These are phyloP conservation scores for Fennellomyces sp. DNA, from an alignment of 371 early-diverging fungal species.

Conservation along the genomic window DNA sequence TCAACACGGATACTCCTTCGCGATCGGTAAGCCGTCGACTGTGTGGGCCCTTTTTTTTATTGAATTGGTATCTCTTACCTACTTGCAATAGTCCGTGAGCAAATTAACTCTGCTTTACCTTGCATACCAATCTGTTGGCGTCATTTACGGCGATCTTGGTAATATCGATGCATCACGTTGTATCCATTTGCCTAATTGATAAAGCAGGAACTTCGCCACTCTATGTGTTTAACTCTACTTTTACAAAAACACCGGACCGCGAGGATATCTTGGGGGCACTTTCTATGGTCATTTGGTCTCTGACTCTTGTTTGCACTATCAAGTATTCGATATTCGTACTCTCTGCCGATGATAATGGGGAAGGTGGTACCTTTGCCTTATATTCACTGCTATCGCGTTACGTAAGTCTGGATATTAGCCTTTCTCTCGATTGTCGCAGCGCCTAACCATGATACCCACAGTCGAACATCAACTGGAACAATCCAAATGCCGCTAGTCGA, in stretches of 20 bases:
- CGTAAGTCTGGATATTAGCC: conserved; percentile 11
- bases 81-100: conserved; percentile 14
- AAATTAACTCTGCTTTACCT: conserved; percentile 15
- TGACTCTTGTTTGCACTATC: conserved; percentile 49
- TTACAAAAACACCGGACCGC: conserved; percentile 20
- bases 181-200: too few relatives aligned
- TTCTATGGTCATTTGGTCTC: conserved; percentile 58
- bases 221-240: conserved; percentile 51
- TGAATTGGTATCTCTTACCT: background rate
- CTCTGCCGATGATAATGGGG: conserved; percentile 64
- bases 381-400: conserved; percentile 48
- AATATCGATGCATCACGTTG: background rate
- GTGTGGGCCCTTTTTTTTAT: too few relatives aligned
- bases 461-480: conserved; percentile 24
- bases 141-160: conserved; percentile 59
- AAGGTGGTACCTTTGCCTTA: conserved; percentile 66
- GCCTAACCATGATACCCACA: background rate
- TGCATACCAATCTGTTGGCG: conserved; percentile 31
- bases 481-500: conserved; percentile 12
- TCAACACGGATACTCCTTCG: conserved; percentile 21
- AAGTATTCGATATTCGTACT: conserved; percentile 59
- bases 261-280: conserved; percentile 43
- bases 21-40: conserved; percentile 15
- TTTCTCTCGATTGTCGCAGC: background rate
- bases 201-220: conserved; percentile 47